These are phyloP conservation scores for Mangifera indica DNA, from an alignment of 345 rosid genomes.

Conservation along the genomic window DNA sequence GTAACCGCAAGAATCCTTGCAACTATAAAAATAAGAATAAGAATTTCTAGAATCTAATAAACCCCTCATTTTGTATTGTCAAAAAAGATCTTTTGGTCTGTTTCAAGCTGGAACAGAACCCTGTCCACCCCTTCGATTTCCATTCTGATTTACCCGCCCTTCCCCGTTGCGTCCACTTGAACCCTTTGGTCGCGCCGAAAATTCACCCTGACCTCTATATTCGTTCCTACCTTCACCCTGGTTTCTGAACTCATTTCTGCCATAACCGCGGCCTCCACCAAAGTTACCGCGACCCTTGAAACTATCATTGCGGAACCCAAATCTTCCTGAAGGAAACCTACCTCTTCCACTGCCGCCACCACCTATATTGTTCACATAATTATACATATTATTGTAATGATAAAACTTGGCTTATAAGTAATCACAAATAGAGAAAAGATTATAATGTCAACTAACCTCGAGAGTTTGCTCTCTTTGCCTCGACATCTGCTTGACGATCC, in stretches of 20 bases:
- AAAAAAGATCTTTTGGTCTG: conserved; percentile 29
- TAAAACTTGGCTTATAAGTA: not conserved
- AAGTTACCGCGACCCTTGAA: conserved; percentile 50
- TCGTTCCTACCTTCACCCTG: conserved; percentile 52
- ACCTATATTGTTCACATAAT: conserved; percentile 1
- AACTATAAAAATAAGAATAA: conserved; percentile 23
- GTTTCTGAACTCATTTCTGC: conserved; percentile 53
- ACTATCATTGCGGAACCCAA: conserved; percentile 42
- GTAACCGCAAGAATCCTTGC: conserved; percentile 17
- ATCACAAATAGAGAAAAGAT: not conserved
- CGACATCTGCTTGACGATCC: conserved; percentile 45
- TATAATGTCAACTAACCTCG: conserved; percentile 40
- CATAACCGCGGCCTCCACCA: conserved; percentile 49
- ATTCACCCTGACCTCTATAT: conserved; percentile 65
- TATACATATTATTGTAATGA: not conserved
- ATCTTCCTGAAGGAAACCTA: conserved; percentile 47
- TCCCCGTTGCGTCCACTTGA: conserved; percentile 50
- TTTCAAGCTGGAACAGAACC: conserved; percentile 20
- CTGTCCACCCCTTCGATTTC: conserved; percentile 45
- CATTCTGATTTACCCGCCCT: conserved; percentile 59
- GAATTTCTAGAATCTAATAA: conserved; percentile 21
- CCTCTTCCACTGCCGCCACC: conserved; percentile 27
- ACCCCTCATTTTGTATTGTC: conserved; percentile 32
- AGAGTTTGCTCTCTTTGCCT: conserved; percentile 60
- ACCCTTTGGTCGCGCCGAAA: conserved; percentile 64